Base-by-base conservation (phyloP, 129 eudicot species). In the Escallonia rubra region DNA sequence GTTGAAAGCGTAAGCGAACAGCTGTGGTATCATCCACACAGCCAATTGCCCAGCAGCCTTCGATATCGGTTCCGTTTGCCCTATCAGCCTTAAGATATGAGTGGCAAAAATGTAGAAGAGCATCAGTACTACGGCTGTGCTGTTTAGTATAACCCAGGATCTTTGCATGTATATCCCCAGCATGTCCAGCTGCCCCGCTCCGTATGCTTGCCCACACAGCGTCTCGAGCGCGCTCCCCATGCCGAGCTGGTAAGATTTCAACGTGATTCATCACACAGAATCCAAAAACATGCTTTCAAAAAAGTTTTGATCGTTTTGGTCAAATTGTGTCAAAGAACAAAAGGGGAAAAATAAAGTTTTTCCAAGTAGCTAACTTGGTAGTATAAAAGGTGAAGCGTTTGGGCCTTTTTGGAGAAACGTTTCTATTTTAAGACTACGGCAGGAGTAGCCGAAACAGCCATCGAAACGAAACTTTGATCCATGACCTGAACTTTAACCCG, bases 151-250 rank as follows among this genome's bases (percentile, higher is more conserved):
- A 6, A 84, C 63, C 86, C 86, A 84, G 11, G 90, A 79, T 74
- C 81, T 38, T 57, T 84, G 90, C 86, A 84, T 77, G 50, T 84
- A 80, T 4, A 78, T 51, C 0, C 90, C 90, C 0, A 84, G 74
- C 81, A 84, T 80, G 43, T 80, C 81, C 6, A 76, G 40, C 46
- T 80, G 83, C 13, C 75, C 80, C 42, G 90, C 90, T n/a, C 90
- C 90, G 23, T 34, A 84, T 2, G 90, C 90, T 78, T 80, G 86
- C 3, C 90, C 90, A 38, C 90, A 84, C 12, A 77, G 61, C 5
- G 90, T 84, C 59, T 84, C 90, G 16, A 83, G 53, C 59, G 89
- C 93, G 59, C 93, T 86, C 55, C 86, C 82, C 84, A 86, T 76
- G 3, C 93, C 93, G 14, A 74, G 45, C 93, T 86, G 72, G 34